phyloP scores from a whole-genome alignment of 768 basidiomycete genomes.

The Tephrocybe sp. region DNA sequence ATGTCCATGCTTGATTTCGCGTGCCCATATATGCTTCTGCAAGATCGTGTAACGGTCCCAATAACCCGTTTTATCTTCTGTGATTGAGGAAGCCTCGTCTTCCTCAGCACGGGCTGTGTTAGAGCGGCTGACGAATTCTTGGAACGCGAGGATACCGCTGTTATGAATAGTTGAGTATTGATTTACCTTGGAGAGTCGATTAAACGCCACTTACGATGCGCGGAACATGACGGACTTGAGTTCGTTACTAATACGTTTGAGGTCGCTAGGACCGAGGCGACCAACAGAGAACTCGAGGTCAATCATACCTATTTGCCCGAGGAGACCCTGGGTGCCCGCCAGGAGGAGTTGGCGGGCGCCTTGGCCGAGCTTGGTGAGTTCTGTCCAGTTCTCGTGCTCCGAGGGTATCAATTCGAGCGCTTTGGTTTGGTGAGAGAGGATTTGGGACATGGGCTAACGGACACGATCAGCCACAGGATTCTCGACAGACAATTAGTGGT shows the following conservation, averaged over 20 bases:
- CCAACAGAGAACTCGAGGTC: slow-evolving; percentile 45
- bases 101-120: slow-evolving; percentile 24
- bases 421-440: slow-evolving; percentile 33
- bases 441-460: slow-evolving; percentile 31
- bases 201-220: slow-evolving; percentile 28
- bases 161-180: not conserved
- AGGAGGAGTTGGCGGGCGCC: slow-evolving; percentile 28
- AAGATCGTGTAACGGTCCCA: slow-evolving; percentile 30
- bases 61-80: slow-evolving; percentile 16
- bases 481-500: too few species aligned
- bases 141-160: slow-evolving; percentile 39
- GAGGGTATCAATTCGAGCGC: slow-evolving; percentile 32
- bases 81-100: slow-evolving; percentile 12
- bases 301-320: slow-evolving; percentile 35
- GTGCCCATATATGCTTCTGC: slow-evolving; percentile 26
- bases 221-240: slow-evolving; percentile 38
- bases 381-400: slow-evolving; percentile 32
- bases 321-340: slow-evolving; percentile 29
- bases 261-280: slow-evolving; percentile 39
- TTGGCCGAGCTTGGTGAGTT: slow-evolving; percentile 24
- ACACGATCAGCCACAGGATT: too few species aligned
- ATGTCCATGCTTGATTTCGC: slow-evolving; percentile 41
- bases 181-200: not conserved
- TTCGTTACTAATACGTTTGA: slow-evolving; percentile 38
- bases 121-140: slow-evolving; percentile 33